phyloP scores from a whole-genome alignment of 2,329 filamentous ascomycete species.

The Fusarium avenaceum region DNA sequence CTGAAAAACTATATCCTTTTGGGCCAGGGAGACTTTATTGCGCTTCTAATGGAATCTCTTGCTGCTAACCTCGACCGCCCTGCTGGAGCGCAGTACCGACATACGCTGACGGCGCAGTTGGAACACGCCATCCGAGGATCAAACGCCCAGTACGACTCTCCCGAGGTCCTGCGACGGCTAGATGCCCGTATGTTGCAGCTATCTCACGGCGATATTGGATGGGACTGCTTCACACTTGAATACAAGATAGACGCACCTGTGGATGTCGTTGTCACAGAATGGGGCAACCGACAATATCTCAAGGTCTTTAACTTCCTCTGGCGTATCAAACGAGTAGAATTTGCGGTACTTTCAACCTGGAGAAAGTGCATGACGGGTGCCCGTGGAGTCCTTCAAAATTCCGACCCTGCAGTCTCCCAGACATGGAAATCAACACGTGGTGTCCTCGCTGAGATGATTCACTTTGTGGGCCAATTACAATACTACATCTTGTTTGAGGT shows the following conservation, averaged over 20 bases:
- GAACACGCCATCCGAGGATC: conserved; percentile 97
- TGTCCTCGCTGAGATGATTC: conserved; percentile 95
- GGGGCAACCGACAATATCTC: conserved; percentile 94
- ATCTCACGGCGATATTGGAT: conserved; percentile 95
- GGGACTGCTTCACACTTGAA: conserved; percentile 98
- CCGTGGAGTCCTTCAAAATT: conserved; percentile 86
- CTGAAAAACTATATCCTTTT: conserved; percentile 95
- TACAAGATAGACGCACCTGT: conserved; percentile 98
- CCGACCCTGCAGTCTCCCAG: conserved; percentile 75
- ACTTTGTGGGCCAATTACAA: conserved; percentile 96
- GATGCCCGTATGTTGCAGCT: conserved; percentile 99
- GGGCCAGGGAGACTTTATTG: conserved; percentile 97
- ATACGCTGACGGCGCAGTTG: conserved; percentile 96
- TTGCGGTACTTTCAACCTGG: conserved; percentile 91
- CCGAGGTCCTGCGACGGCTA: conserved; percentile 89
- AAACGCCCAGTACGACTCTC: conserved; percentile 94
- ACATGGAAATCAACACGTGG: conserved; percentile 94
- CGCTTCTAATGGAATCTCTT: conserved; percentile 95
- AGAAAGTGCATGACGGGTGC: conserved; percentile 95
- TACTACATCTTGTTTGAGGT: conserved; percentile 99
- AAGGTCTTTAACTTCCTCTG: conserved; percentile 99
- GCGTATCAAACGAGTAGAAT: conserved; percentile 98
- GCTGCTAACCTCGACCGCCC: conserved; percentile 93
- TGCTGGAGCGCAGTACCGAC: conserved; percentile 95
- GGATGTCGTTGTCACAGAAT: conserved; percentile 96